These are phyloP conservation scores for Neonectria magnoliae DNA, from an alignment of 2,329 filamentous ascomycete species.

Conservation along the genomic window DNA sequence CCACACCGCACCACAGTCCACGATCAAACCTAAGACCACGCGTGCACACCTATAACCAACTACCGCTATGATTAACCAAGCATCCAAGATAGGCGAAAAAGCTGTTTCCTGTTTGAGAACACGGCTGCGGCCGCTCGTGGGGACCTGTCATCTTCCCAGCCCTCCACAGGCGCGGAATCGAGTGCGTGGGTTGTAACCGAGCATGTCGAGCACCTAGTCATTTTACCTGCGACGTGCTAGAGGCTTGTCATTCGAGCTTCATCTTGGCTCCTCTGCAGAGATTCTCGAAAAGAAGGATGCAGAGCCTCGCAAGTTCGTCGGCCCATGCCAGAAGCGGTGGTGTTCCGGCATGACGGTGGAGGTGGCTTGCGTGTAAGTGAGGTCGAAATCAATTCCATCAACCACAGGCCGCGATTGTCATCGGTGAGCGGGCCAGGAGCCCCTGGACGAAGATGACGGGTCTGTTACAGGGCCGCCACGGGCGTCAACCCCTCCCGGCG, in stretches of 20 bases:
- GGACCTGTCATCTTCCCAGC: slow-evolving; percentile 26
- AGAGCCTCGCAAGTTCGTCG: slow-evolving; percentile 21
- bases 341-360: slow-evolving; percentile 29
- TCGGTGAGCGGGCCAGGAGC: slow-evolving; percentile 35
- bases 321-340: slow-evolving; percentile 21
- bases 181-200: slow-evolving; percentile 8
- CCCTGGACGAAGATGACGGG: slow-evolving; percentile 32
- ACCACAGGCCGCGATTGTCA: slow-evolving; percentile 39
- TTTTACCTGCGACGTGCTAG: slow-evolving; percentile 41
- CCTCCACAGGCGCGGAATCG: slow-evolving; percentile 25
- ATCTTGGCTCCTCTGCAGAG: slow-evolving; percentile 20
- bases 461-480: slow-evolving; percentile 24
- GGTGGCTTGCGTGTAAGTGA: slow-evolving; percentile 26
- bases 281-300: slow-evolving; percentile 14
- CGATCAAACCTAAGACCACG: background rate
- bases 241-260: slow-evolving; percentile 28
- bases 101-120: slow-evolving; percentile 30
- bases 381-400: slow-evolving; percentile 42
- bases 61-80: slow-evolving; percentile 3
- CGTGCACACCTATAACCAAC: background rate
- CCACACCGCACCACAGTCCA: background rate
- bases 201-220: slow-evolving; percentile 29
- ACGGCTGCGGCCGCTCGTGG: slow-evolving; percentile 29
- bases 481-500: slow-evolving; percentile 6
- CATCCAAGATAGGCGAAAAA: background rate